Conservation (phyloP, 148 eudicot species). For the Cornus florida region DNA sequence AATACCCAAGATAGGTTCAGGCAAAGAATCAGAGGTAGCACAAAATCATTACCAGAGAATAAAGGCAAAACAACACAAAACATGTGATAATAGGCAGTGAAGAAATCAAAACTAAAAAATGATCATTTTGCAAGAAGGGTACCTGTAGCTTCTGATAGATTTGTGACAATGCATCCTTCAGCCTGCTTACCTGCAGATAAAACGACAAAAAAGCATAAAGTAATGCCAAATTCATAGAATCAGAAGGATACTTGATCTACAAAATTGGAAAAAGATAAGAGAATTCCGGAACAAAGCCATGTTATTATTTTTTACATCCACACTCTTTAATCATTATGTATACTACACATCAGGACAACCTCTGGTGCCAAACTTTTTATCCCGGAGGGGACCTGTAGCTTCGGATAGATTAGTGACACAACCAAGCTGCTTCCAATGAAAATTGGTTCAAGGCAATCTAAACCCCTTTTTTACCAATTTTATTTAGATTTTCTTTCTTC, state of each 20-base stretch:
- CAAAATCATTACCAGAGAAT: not conserved
- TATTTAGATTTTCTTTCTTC: not conserved
- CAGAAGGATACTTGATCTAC: not conserved
- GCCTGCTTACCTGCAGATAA: slow-evolving; percentile 59
- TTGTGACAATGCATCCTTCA: slow-evolving; percentile 86
- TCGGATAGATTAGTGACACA: too few species aligned
- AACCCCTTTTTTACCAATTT: not conserved
- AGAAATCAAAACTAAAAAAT: slow-evolving; percentile 7
- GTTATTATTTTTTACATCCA: too few species aligned
- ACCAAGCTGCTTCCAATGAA: not conserved
- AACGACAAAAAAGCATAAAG: not conserved
- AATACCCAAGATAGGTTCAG: not conserved
- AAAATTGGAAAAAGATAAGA: not conserved
- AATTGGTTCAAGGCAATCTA: not conserved
- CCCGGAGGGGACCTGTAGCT: not conserved
- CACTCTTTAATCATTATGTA: not conserved
- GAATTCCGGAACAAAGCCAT: not conserved
- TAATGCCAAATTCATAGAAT: not conserved
- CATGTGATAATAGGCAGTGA: slow-evolving; percentile 2
- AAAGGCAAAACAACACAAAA: not conserved
- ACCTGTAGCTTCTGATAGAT: slow-evolving; percentile 91
- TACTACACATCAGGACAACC: not conserved
- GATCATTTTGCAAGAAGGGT: not conserved
- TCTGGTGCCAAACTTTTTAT: not conserved
- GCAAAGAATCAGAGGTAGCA: not conserved